phyloP scores from a whole-genome alignment of 1,284 basidiomycete genomes.

The Exobasidium cylindrosporum region DNA sequence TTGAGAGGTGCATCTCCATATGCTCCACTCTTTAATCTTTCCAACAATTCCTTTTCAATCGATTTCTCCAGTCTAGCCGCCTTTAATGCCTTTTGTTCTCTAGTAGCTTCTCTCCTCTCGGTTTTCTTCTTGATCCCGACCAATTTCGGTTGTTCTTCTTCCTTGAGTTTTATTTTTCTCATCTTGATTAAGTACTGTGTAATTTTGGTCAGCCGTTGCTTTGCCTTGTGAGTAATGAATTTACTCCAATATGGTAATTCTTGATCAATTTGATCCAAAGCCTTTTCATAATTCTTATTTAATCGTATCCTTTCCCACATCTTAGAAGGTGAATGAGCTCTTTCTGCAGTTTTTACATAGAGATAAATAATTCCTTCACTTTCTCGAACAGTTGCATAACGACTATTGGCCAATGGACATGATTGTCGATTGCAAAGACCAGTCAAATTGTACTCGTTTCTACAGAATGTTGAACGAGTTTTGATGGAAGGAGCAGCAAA shows the following conservation, averaged over 20 bases:
- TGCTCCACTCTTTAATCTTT: slow-evolving; percentile 89
- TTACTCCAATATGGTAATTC: slow-evolving; percentile 97
- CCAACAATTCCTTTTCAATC: slow-evolving; percentile 93
- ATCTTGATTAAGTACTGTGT: slow-evolving; percentile 99
- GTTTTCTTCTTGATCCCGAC: slow-evolving; percentile 96
- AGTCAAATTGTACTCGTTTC: slow-evolving; percentile 97
- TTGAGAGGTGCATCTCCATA: slow-evolving; percentile 97
- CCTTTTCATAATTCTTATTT: slow-evolving; percentile 89
- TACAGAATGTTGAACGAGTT: slow-evolving; percentile 73
- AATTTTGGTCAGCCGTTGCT: slow-evolving; percentile 97
- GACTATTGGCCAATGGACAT: slow-evolving; percentile 92
- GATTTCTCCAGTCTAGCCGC: slow-evolving; percentile 75
- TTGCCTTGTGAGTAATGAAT: slow-evolving; percentile 96
- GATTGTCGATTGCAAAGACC: slow-evolving; percentile 95
- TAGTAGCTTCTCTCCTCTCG: slow-evolving; percentile 85
- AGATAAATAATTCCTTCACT: slow-evolving; percentile 88
- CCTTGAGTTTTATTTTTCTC: slow-evolving; percentile 78
- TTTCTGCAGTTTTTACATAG: slow-evolving; percentile 97
- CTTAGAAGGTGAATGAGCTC: slow-evolving; percentile 87
- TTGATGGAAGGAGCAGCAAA: slow-evolving; percentile 39
- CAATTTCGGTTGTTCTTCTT: slow-evolving; percentile 77
- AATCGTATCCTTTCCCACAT: slow-evolving; percentile 97
- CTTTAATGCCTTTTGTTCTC: slow-evolving; percentile 95
- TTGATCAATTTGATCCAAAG: slow-evolving; percentile 74
- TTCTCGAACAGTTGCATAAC: slow-evolving; percentile 95